Conservation (phyloP, 768 basidiomycete species). For the Leucocoprinus sp. region DNA sequence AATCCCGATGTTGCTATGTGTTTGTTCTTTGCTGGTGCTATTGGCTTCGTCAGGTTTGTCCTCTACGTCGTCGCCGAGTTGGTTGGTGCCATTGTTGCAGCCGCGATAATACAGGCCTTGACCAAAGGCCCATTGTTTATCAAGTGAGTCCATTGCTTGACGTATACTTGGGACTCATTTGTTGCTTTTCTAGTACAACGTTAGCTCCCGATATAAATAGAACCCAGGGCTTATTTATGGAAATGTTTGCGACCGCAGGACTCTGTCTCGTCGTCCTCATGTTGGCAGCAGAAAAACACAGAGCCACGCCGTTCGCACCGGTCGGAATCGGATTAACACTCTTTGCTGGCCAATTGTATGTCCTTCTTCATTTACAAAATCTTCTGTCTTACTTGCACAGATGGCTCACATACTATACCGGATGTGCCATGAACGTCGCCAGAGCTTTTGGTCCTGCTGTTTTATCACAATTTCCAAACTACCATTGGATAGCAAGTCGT, state of each 20-base stretch:
- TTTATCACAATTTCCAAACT: conserved; percentile 46
- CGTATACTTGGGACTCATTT: no score
- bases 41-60: conserved; percentile 47
- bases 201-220: conserved; percentile 37
- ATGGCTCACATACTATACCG: conserved; percentile 54
- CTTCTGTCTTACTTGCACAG: conserved; percentile 21
- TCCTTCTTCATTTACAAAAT: not conserved
- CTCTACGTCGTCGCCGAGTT: conserved; percentile 58
- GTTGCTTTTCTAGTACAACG: conserved; percentile 39
- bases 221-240: conserved; percentile 60
- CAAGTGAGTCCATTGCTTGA: no score
- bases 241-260: conserved; percentile 59
- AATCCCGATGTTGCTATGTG: conserved; percentile 58
- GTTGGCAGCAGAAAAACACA: conserved; percentile 66
- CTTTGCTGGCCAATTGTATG: conserved; percentile 54
- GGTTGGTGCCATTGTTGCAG: conserved; percentile 49
- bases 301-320: conserved; percentile 60
- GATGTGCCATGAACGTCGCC: conserved; percentile 62
- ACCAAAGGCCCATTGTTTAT: conserved; percentile 47
- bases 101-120: conserved; percentile 45
- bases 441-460: conserved; percentile 66
- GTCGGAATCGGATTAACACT: conserved; percentile 62
- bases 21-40: conserved; percentile 46
- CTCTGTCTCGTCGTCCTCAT: conserved; percentile 61
- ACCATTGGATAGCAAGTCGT: conserved; percentile 57